Percentiles rank a stretch among this genome's conserved stretches.
phyloP scores from a whole-genome alignment of 768 basidiomycete genomes.

The Macrolepiota albuminosa region DNA sequence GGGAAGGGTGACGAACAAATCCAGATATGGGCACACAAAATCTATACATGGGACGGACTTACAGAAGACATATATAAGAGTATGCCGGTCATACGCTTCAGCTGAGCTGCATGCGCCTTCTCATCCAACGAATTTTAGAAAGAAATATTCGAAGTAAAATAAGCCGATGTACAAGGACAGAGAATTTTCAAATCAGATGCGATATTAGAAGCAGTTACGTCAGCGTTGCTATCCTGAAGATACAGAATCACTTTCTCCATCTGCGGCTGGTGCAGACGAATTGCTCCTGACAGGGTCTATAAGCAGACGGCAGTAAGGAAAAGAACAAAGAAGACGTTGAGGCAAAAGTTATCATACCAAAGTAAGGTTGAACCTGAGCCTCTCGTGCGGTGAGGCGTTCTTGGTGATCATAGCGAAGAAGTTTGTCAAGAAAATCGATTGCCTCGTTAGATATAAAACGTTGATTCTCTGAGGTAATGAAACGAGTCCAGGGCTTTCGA shows the following conservation, averaged over 20 bases:
- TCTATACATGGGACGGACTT: background rate
- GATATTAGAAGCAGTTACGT: constrained; percentile 12
- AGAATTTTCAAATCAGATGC: constrained; percentile 11
- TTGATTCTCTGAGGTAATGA: constrained; percentile 94
- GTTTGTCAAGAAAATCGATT: constrained; percentile 92
- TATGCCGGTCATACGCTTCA: background rate
- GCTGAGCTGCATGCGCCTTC: background rate
- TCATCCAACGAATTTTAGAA: constrained; percentile 1
- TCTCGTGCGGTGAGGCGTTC: constrained; percentile 93
- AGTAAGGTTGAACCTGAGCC: constrained; percentile 90
- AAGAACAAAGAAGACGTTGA: constrained; percentile 11
- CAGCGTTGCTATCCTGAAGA: constrained; percentile 35
- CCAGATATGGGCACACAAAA: background rate
- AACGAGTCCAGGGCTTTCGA: constrained; percentile 92
- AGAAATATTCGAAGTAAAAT: constrained; percentile 10
- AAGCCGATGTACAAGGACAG: constrained; percentile 11
- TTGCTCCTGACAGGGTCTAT: constrained; percentile 64
- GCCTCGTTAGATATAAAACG: constrained; percentile 96
- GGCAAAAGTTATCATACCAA: constrained; percentile 47
- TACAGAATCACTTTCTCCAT: constrained; percentile 64
- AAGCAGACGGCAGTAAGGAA: constrained; percentile 8
- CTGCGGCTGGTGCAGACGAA: constrained; percentile 37
- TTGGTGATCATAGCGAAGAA: constrained; percentile 96
- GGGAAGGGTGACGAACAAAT: background rate
- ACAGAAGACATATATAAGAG: background rate